Evolutionary conservation across 495 filamentous ascomycete genomes (phyloP).

Genomic region (Penicillium mononematosum): DNA sequence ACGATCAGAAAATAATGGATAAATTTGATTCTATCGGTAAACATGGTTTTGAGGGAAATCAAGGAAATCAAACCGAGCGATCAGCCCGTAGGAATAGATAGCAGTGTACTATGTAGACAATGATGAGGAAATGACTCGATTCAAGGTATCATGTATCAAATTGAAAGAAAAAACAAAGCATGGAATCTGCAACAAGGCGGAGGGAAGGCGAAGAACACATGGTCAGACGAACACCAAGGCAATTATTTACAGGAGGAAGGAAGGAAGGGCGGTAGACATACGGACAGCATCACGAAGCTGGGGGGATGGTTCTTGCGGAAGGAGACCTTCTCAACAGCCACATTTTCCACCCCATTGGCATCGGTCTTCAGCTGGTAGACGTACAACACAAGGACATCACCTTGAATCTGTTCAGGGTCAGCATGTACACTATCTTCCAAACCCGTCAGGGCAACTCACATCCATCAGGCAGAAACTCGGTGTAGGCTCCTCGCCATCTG

Average conservation of each 20-base stretch:
- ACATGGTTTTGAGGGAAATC: not conserved
- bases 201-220: slow-evolving; percentile 20
- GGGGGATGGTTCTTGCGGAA: slow-evolving; percentile 74
- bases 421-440: not conserved
- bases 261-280: not conserved
- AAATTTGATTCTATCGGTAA: not conserved
- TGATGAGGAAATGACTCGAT: slow-evolving; percentile 3
- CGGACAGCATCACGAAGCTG: slow-evolving; percentile 27
- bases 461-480: slow-evolving; percentile 99
- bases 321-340: slow-evolving; percentile 95
- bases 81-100: not conserved
- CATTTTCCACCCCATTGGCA: slow-evolving; percentile 82
- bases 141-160: slow-evolving; percentile 24
- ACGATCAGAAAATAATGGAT: not conserved
- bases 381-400: slow-evolving; percentile 93
- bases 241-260: slow-evolving; percentile 36
- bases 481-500: slow-evolving; percentile 74
- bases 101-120: not conserved
- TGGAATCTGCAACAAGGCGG: slow-evolving; percentile 4
- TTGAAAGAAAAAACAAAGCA: slow-evolving; percentile 16
- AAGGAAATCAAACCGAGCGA: not conserved
- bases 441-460: slow-evolving; percentile 55
- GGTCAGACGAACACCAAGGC: slow-evolving; percentile 24
- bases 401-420: slow-evolving; percentile 71
- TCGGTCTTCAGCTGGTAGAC: slow-evolving; percentile 96